These are phyloP conservation scores for Trametes maxima DNA, from an alignment of 768 basidiomycete genomes.

Conservation along the genomic window DNA sequence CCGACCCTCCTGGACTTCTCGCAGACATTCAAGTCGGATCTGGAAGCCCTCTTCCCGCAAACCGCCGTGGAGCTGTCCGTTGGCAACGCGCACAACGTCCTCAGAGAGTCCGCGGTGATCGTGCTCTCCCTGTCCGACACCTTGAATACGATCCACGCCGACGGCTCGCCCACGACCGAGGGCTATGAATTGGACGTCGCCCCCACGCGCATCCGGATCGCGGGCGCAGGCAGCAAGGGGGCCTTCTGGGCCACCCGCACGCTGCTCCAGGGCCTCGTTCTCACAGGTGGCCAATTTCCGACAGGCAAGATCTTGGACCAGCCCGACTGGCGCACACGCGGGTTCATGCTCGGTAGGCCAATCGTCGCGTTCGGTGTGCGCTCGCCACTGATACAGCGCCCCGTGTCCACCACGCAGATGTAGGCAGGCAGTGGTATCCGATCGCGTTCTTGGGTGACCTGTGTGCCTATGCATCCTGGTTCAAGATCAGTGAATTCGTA, in stretches of 20 bases:
- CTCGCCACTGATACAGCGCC: background rate
- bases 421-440: conserved; percentile 32
- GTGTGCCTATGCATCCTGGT: conserved; percentile 32
- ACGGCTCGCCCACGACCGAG: conserved; percentile 26
- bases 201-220: conserved; percentile 20
- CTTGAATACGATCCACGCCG: conserved; percentile 21
- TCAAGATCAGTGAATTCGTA: conserved; percentile 34
- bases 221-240: conserved; percentile 29
- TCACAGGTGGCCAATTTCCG: conserved; percentile 28
- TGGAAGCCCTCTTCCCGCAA: conserved; percentile 25
- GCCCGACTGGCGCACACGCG: conserved; percentile 31
- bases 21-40: conserved; percentile 28
- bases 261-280: conserved; percentile 30
- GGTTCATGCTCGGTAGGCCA: conserved; percentile 31
- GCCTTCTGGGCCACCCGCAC: conserved; percentile 34
- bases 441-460: conserved; percentile 29
- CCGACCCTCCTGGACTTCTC: conserved; percentile 28
- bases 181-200: conserved; percentile 27
- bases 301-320: conserved; percentile 25
- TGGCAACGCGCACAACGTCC: background rate
- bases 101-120: conserved; percentile 8
- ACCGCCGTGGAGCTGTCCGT: conserved; percentile 9
- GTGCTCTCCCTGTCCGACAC: conserved; percentile 16
- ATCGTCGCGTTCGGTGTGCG: background rate
- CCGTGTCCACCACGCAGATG: conserved; percentile 18